Evolutionary conservation across 108 stramenopile species (phyloP), one percentile per base, ranked within the genome.

Genomic region (Skeletonema grethae): DNA sequence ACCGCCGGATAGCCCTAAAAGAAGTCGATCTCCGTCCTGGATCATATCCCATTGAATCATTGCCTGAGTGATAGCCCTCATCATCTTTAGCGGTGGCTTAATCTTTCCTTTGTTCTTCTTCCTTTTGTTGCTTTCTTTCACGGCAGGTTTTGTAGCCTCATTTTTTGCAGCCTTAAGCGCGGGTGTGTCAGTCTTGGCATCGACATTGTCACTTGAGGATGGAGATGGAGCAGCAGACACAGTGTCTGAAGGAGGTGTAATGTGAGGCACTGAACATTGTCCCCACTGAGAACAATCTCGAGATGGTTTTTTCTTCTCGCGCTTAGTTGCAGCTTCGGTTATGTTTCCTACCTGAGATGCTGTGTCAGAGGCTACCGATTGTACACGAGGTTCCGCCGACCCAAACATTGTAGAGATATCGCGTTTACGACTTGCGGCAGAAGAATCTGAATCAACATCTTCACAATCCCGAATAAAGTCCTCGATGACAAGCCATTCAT

Each of bases 1-100:
- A 13, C 99, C 99, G 39, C 99, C 99, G 16, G 95, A 96, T 7
- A 99, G 72, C 0, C 98, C 99, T 5, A 99, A 85, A 31, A 97
- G 79, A 18, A 99, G 84, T 8, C 93, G 80, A 76, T 98, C 98
- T 3, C 98, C 98, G 12, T 97, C 94, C 67, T 97, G 79, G 13
- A 98, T 82, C 93, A 96, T 94, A 43, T 89, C 82, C 91, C 91
- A 97, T 50, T 96, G 90, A 39, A 93, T 80, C 74, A 97, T 87
- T 7, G 96, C 97, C 68, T 94, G 88, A 10, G 90, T 96, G 31
- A 92, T 85, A 55, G 85, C 70, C 20, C 91, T 73, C 94, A 91
- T 93, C 72, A 93, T 57, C 73, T 95, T 95, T 9, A 90, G 70
- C n/a, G 94, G 94, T 28, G 94, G 94, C 76, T 88, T 89, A 20